Evolutionary conservation across 805 yeast species (phyloP).

Genomic region (Schwanniomyces occidentalis): DNA sequence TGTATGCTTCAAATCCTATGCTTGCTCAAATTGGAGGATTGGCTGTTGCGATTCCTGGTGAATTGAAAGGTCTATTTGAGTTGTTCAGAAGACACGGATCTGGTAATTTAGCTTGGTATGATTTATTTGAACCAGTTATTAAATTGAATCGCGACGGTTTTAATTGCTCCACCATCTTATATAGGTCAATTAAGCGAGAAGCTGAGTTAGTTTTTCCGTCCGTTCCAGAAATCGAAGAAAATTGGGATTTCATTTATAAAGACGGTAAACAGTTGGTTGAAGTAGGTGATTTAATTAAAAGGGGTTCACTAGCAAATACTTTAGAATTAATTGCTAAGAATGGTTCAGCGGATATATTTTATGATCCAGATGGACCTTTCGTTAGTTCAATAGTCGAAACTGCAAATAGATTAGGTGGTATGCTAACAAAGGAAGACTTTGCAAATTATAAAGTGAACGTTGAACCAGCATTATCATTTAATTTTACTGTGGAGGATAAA

Average conservation of each 20-base stretch:
- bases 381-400: conserved; percentile 57
- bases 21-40: conserved; percentile 76
- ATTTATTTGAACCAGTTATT: conserved; percentile 74
- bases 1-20: conserved; percentile 54
- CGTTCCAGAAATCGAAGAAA: conserved; percentile 30
- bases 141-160: conserved; percentile 68
- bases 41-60: conserved; percentile 92
- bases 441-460: conserved; percentile 54
- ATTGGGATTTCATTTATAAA: conserved; percentile 60
- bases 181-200: conserved; percentile 35
- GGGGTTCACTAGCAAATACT: conserved; percentile 68
- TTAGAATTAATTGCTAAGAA: conserved; percentile 67
- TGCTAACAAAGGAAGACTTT: conserved; percentile 66
- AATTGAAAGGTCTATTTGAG: conserved; percentile 75
- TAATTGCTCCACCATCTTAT: conserved; percentile 27
- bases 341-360: conserved; percentile 77
- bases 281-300: conserved; percentile 59
- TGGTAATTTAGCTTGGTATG: conserved; percentile 69
- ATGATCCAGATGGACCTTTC: conserved; percentile 78
- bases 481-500: conserved; percentile 18
- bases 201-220: conserved; percentile 21
- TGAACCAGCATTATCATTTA: conserved; percentile 41
- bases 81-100: conserved; percentile 64
- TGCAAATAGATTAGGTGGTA: conserved; percentile 62
- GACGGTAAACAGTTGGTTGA: conserved; percentile 26